Percentiles rank a stretch among this genome's conserved stretches.
Evolutionary conservation across 192 early-diverging fungal genomes (phyloP).

Genomic region (Entomortierella chlamydospora): DNA sequence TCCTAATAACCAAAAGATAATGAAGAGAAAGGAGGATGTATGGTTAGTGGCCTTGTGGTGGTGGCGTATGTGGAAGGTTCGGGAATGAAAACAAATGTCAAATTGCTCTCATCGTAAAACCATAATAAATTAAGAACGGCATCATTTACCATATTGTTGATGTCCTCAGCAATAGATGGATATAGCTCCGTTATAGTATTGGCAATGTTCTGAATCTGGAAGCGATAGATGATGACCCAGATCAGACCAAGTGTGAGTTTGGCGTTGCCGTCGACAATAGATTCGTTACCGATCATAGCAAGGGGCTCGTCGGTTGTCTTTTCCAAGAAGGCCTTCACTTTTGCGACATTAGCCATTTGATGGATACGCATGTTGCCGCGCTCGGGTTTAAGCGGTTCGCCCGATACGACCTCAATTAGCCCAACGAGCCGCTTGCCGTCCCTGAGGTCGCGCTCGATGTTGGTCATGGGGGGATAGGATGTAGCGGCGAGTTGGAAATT

Average conservation of each 20-base stretch:
- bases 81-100: background rate
- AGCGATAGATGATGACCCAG: conserved; percentile 68
- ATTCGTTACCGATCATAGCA: conserved; percentile 79
- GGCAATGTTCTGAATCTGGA: conserved; percentile 63
- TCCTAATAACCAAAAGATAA: conserved; percentile 13
- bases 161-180: conserved; percentile 44
- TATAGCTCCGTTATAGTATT: conserved; percentile 47
- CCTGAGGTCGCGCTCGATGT: conserved; percentile 70
- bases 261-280: conserved; percentile 81
- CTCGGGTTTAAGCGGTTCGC: conserved; percentile 78
- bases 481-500: conserved; percentile 63
- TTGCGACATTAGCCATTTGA: conserved; percentile 81
- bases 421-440: conserved; percentile 79
- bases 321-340: conserved; percentile 74
- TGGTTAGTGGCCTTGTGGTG: background rate
- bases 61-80: too few relatives aligned
- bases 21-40: too few relatives aligned
- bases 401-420: conserved; percentile 77
- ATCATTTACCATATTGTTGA: conserved; percentile 44
- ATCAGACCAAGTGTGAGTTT: conserved; percentile 72
- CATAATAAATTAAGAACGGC: conserved; percentile 41
- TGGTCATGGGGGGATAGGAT: conserved; percentile 55
- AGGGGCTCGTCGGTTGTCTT: conserved; percentile 55
- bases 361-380: conserved; percentile 81
- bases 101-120: conserved; percentile 25